Percentiles rank a stretch among this genome's conserved stretches.
phyloP scores from a whole-genome alignment of 495 filamentous ascomycete species.

The Penicillium coffeae region DNA sequence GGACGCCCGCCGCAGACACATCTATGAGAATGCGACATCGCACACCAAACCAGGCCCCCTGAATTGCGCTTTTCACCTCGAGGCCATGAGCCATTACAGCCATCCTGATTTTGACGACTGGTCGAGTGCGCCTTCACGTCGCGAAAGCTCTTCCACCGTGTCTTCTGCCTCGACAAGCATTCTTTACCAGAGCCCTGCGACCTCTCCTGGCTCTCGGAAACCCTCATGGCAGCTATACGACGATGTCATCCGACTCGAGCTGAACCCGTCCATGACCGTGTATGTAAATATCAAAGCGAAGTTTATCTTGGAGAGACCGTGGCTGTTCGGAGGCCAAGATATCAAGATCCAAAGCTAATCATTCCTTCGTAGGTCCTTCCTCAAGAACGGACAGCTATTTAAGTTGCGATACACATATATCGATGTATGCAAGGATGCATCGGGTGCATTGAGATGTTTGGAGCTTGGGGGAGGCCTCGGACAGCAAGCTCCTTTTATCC shows the following conservation, averaged over 20 bases:
- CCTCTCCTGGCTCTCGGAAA: slow-evolving; percentile 34
- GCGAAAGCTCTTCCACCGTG: slow-evolving; percentile 38
- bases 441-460: slow-evolving; percentile 35
- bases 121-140: slow-evolving; percentile 30
- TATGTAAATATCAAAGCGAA: no score
- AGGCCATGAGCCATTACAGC: slow-evolving; percentile 26
- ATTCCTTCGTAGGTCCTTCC: slow-evolving; percentile 31
- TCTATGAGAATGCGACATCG: slow-evolving; percentile 1
- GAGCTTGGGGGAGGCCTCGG: slow-evolving; percentile 40
- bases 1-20: slow-evolving; percentile 9
- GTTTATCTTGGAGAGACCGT: no score
- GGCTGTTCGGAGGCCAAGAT: neutral
- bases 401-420: slow-evolving; percentile 42
- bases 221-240: slow-evolving; percentile 33
- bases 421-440: slow-evolving; percentile 40
- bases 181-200: slow-evolving; percentile 30
- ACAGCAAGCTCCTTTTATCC: slow-evolving; percentile 39
- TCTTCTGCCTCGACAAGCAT: slow-evolving; percentile 37
- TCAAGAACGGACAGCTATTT: slow-evolving; percentile 37
- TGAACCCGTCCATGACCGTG: slow-evolving; percentile 40
- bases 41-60: neutral
- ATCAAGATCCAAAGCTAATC: neutral
- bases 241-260: slow-evolving; percentile 33
- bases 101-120: slow-evolving; percentile 33
- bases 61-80: slow-evolving; percentile 1